Percentiles rank a stretch among this genome's conserved stretches.
Conservation (phyloP, 495 filamentous ascomycete genomes). For the Daldinia concentrica region DNA sequence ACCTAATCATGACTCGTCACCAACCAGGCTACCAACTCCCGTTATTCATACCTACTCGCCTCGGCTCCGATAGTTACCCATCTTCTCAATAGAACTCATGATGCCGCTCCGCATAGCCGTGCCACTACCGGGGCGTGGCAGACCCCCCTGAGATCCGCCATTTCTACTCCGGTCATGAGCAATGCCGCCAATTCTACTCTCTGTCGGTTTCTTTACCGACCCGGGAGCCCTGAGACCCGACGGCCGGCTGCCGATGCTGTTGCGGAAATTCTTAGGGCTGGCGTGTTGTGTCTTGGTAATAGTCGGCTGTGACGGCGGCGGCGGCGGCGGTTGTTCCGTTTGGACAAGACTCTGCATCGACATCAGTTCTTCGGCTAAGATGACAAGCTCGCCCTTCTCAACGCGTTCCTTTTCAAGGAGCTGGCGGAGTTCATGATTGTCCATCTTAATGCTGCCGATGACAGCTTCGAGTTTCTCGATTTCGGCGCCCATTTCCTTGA, state of each 20-base stretch:
- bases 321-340: constrained; percentile 15
- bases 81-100: constrained; percentile 77
- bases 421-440: constrained; percentile 69
- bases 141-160: constrained; percentile 48
- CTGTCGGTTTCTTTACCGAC: constrained; percentile 45
- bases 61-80: constrained; percentile 61
- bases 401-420: constrained; percentile 80
- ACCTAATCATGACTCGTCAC: constrained; percentile 22
- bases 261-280: constrained; percentile 37
- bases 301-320: constrained; percentile 23
- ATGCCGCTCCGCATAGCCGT: constrained; percentile 64
- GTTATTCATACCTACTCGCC: constrained; percentile 29
- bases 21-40: constrained; percentile 12
- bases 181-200: constrained; percentile 56
- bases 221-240: constrained; percentile 58
- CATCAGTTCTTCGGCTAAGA: constrained; percentile 91
- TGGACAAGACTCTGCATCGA: constrained; percentile 54
- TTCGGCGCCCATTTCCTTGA: constrained; percentile 69
- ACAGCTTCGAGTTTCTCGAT: constrained; percentile 76
- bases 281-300: constrained; percentile 23
- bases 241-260: constrained; percentile 42
- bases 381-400: constrained; percentile 95
- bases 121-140: constrained; percentile 56
- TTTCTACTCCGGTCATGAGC: constrained; percentile 56
- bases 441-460: constrained; percentile 68